Evolutionary conservation across 2,329 filamentous ascomycete species (phyloP).

Genomic region (Xylaria arbuscula): DNA sequence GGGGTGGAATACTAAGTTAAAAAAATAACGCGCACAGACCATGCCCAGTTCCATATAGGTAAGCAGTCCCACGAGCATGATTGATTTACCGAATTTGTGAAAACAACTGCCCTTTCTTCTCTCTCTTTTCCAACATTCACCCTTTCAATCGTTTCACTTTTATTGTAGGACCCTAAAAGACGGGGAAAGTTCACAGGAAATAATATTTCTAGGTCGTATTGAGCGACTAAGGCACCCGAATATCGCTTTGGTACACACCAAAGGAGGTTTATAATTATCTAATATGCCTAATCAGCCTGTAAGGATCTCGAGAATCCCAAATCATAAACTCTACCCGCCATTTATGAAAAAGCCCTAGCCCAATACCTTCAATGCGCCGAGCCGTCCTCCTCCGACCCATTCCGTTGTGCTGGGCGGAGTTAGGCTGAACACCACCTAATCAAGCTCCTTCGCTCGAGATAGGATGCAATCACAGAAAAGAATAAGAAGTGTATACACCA

Average conservation of each 20-base stretch:
- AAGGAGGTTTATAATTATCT: slow-evolving; percentile 19
- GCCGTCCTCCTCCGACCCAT: slow-evolving; percentile 45
- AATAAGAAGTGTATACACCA: not conserved
- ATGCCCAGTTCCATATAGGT: no score
- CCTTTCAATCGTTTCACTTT: not conserved
- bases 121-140: not conserved
- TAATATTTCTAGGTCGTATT: slow-evolving; percentile 10
- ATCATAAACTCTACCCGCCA: slow-evolving; percentile 10
- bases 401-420: slow-evolving; percentile 38
- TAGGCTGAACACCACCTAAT: slow-evolving; percentile 45
- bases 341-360: slow-evolving; percentile 15
- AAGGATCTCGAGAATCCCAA: not conserved
- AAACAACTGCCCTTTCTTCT: slow-evolving; percentile 22
- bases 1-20: no score
- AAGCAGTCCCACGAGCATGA: not conserved
- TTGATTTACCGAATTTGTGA: not conserved
- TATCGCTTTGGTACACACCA: slow-evolving; percentile 14
- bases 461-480: slow-evolving; percentile 40
- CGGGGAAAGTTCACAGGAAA: not conserved
- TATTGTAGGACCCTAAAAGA: not conserved
- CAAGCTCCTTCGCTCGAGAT: slow-evolving; percentile 33
- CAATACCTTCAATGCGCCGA: slow-evolving; percentile 40
- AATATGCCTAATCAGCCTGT: slow-evolving; percentile 11
- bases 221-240: slow-evolving; percentile 4
- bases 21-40: slow-evolving; percentile 24